Evolutionary conservation across 257 asterid genomes (phyloP), one percentile per base, ranked within the genome.

Genomic region (Solanum boliviense): DNA sequence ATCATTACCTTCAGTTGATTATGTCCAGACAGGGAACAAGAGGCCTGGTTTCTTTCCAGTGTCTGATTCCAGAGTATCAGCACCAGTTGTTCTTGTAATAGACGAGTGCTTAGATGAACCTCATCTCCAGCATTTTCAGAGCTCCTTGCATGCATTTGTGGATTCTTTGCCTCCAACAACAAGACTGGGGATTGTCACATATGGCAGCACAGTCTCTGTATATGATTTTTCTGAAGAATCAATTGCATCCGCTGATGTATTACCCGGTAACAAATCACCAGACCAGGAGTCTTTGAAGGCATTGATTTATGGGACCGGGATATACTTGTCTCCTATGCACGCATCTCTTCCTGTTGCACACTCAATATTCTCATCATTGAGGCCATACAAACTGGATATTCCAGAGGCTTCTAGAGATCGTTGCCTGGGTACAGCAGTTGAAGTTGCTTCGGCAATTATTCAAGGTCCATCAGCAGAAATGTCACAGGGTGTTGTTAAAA

Each of bases 171-270:
- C 96, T 86, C 98, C 95, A 84, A 92, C 95, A 29, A 94, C 99
- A 74, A 92, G 98, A 90, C 92, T 96, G 83, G 99, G 98, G 72
- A 92, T 96, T 88, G 93, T 96, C 86, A 93, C 93, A 13, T 96
- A 93, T 89, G 99, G 99, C 31, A 95, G 98, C 86, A 91, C 96
- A 11, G 95, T 95, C 60, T 96, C 99, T 6, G 96, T 94, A 8
- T 95, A 94, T 88, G 98, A 96, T 93, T 96, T 96, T 91, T 96
- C 99, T 13, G 99, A 96, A 91, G 99, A 94, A 94, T 93, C 93
- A 60, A 89, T 88, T 44, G 98, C 98, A 86, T 94, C 98, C 23
- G 98, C 99, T 72, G 99, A 96, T 93, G 96, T 96, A 76, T 94
- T 96, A 87, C 92, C 96, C 31, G 99, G 98, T 62, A 94, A 93